phyloP scores from a whole-genome alignment of 306 rosid species.

The Abrus precatorius region DNA sequence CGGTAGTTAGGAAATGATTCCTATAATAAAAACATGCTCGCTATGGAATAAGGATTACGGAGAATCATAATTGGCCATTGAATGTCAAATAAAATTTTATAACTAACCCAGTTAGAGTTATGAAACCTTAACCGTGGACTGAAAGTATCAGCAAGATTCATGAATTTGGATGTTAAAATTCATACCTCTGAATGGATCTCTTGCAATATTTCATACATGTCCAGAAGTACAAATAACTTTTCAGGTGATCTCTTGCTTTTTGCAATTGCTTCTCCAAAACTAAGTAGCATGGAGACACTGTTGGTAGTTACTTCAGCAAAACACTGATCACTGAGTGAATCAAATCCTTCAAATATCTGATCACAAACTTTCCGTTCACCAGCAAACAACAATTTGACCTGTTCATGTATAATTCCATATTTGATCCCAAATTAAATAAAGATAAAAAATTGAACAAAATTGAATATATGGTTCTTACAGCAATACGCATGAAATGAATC shows the following conservation, averaged over 20 bases:
- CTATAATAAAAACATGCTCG: neutral
- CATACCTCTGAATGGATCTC: slow-evolving; percentile 87
- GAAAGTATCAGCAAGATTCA: neutral
- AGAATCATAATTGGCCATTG: neutral
- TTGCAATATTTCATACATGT: slow-evolving; percentile 89
- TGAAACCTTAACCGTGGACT: neutral
- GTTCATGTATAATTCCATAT: slow-evolving; percentile 46
- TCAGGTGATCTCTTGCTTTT: slow-evolving; percentile 92
- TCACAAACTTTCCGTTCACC: slow-evolving; percentile 84
- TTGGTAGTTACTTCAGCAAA: slow-evolving; percentile 80
- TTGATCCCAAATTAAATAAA: neutral
- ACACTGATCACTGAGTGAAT: slow-evolving; percentile 77
- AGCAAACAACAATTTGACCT: slow-evolving; percentile 87
- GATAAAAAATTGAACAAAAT: slow-evolving; percentile 6
- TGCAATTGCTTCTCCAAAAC: slow-evolving; percentile 91
- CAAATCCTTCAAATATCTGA: slow-evolving; percentile 80
- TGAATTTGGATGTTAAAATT: neutral
- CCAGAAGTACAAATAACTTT: slow-evolving; percentile 89
- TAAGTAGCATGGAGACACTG: slow-evolving; percentile 78
- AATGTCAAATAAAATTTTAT: neutral
- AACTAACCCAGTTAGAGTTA: neutral
- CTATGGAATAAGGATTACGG: neutral
- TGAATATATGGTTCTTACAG: slow-evolving; percentile 58
- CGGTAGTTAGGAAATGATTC: too few species aligned
- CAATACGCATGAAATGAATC: slow-evolving; percentile 95